Evolutionary conservation across 148 eudicot genomes (phyloP), one percentile per base, ranked within the genome.

Genomic region (Beta vulgaris): DNA sequence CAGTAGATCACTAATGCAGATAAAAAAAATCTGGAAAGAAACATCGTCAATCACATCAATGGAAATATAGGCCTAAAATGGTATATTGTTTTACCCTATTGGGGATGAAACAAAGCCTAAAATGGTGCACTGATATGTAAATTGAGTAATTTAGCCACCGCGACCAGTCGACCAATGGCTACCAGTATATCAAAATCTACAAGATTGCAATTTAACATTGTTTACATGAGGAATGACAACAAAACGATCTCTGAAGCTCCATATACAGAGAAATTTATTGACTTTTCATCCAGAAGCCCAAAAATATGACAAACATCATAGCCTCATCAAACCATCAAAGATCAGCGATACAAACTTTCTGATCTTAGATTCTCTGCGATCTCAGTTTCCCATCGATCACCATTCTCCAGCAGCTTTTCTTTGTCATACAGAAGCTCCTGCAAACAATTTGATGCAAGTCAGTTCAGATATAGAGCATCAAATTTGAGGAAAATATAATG

Each of bases 361-460:
- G 97, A 95, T 83, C 91, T 90, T 40, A 95, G 87, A 78, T 95
- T 95, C 87, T 95, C 98, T 46, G 99, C 93, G 69, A 95, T 95
- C 76, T 95, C 99, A 53, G 91, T 95, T 83, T 95, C 99, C 99
- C 99, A 92, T 62, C 97, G 80, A 82, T 95, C 99, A 39, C 99
- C 97, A 73, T 95, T 95, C 86, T 92, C 99, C 21, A 96, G 93
- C 63, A 96, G 86, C 90, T 96, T 96, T 87, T 96, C 98, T 85
- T 96, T 96, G 83, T 96, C 99, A 68, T 96, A 95, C 28, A 91
- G 87, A 80, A 93, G 97, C 87, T 93, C 98, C 97, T 93, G 79
- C 61, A 57, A n/a, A 73, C 40, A 58, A 73, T 67, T 71, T 23
- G 25, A 43, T 16, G 73, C 11, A 48, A 39, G 73, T 32, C 21